Evolutionary conservation across 1,284 basidiomycete species (phyloP), one percentile per base, ranked within the genome.

Genomic region (Microbotryum intermedium): DNA sequence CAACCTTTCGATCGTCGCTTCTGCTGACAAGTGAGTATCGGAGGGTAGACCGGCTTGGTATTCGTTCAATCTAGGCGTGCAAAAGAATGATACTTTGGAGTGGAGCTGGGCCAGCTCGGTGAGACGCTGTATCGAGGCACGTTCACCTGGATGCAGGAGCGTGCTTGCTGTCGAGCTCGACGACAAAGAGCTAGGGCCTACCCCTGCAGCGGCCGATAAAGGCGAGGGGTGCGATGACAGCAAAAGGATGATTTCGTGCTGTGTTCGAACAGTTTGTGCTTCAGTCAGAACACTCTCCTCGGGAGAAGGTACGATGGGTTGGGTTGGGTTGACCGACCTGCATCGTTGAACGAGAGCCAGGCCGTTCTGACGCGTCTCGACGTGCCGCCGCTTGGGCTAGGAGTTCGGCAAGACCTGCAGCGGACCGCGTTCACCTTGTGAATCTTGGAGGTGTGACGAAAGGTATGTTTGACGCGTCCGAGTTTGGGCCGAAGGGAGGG

Each of bases 171-270:
- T n/a, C 8, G 25, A 13, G 30, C 25, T 20, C 30, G 30, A 23
- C n/a, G 18, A 20, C 13, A 10, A 28, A 6, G 52, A n/a, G 42
- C 20, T 26, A 18, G 45, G 26, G 25, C 34, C 16, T 39, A 39
- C 34, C 34, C 13, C 34, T 39, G 34, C 11, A 11, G 34, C 34
- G 5, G 34, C 34, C 18, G 34, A 39, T 16, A 53, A 44, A 2
- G 52, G 52, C 26, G 52, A 53, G 10, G 52, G 52, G 43, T 53
- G 52, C 20, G 43, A 26, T 1, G 43, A 45, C 9, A 53, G 52
- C 18, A 53, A 29, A 9, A 53, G 52, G 16, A 53, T 16, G 11
- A 53, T 23, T 44, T 53, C 52, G 25, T 53, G 52, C 52, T 53
- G 26, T 20, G 1, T 18, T 5, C 7, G 13, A 21, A 28, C 2